These are phyloP conservation scores for Erythrobasidium yunnanense DNA, from an alignment of 768 basidiomycete species.

Conservation along the genomic window DNA sequence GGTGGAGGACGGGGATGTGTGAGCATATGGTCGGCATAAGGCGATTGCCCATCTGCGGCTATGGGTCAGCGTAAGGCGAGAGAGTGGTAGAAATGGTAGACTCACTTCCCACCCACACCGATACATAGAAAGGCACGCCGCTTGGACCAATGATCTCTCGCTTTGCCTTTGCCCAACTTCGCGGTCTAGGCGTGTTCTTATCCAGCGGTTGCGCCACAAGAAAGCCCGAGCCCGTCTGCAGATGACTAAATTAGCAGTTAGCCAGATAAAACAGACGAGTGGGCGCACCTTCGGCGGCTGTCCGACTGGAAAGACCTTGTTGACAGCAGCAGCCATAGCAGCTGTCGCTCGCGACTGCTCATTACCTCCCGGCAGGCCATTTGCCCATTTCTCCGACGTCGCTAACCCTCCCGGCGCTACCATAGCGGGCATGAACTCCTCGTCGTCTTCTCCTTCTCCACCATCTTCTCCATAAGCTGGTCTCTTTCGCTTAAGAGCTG, in stretches of 20 bases:
- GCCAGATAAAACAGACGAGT: background rate
- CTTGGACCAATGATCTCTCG: conserved; percentile 10
- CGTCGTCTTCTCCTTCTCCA: background rate
- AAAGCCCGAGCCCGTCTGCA: conserved; percentile 17
- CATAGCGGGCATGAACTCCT: conserved; percentile 15
- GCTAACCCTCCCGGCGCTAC: conserved; percentile 6
- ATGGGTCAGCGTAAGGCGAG: background rate
- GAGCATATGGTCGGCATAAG: conserved; percentile 12
- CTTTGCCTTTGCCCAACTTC: conserved; percentile 13
- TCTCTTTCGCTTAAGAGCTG: background rate
- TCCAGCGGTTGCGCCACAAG: conserved; percentile 8
- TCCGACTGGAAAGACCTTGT: conserved; percentile 22
- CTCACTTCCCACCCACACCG: conserved; percentile 16
- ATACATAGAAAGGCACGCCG: background rate
- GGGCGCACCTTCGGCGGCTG: conserved; percentile 19
- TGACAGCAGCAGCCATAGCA: conserved; percentile 20
- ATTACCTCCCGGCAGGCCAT: conserved; percentile 22
- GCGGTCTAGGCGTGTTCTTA: conserved; percentile 16
- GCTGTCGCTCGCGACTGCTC: conserved; percentile 18
- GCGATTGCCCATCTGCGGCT: background rate
- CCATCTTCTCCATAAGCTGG: background rate
- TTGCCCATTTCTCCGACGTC: conserved; percentile 20
- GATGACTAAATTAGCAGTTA: background rate
- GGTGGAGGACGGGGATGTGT: conserved; percentile 14
- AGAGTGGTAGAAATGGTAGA: background rate